Base-by-base conservation (phyloP, 208 protist genomes). In the Naegleria gruberi region DNA sequence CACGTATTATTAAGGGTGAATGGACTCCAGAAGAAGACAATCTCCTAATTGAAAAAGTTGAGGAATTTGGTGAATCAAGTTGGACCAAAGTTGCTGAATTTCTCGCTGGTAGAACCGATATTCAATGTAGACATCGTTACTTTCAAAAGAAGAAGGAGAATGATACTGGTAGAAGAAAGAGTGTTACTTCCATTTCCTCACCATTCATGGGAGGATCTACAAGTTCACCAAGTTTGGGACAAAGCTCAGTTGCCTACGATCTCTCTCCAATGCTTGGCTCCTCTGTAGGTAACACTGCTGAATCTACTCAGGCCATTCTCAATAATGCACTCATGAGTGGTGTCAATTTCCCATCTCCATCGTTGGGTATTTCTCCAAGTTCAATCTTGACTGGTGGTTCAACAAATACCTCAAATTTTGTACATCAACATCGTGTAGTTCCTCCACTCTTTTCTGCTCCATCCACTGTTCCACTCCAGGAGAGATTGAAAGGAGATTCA, bases 1-100 rank as follows among this genome's bases (percentile, higher is more conserved):
- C 83, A 34, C 34, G 83, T 44, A 87, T 87, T 87, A 55, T 87
- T 26, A 87, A 87, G n/a, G 83, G 83, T 7, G 83, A 87, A 34
- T 87, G 83, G 83, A 87, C 83, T 37, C 19, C 12, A 41, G 43
- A 47, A n/a, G 83, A 87, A 87, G 83, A 87, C 30, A 40, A 87
- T 37, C 17, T 87, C 5, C n/a, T 87, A 8, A 57, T 87, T 40
- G 8, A 30, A 23, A 55, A 23, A 43, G 83, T 87, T n/a, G 10
- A 19, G 37, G 17, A 45, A 23, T 87, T 55, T 40, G 83, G 83
- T 41, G 83, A 87, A 41, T 42, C n/a, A 40, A 41, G n/a, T 12
- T 87, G 83, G 83, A 87, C 43, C 10, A 87, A 55, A 19, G 44
- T 87, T 55, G 83, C 83, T 17, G 83, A 87, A 87, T 15, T 10